Evolutionary conservation across 73 alveolate species (phyloP).

Genomic region (Paramecium pentaurelia): DNA sequence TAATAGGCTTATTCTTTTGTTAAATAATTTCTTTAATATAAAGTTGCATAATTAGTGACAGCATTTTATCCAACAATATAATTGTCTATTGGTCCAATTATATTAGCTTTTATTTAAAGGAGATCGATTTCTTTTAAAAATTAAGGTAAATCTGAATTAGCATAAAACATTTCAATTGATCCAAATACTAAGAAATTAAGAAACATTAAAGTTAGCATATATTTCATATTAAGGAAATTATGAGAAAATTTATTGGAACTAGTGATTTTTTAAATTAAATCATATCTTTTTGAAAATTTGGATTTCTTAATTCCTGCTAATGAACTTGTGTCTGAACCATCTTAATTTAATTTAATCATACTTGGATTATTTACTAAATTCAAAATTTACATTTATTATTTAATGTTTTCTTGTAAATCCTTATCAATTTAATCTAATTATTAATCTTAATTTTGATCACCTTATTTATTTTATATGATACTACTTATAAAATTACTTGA

Average conservation of each 20-base stretch:
- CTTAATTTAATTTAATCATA: not conserved
- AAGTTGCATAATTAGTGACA: not conserved
- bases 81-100: slow-evolving; percentile 25
- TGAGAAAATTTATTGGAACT: not conserved
- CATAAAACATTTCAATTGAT: not conserved
- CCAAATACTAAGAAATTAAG: not conserved
- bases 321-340: not conserved
- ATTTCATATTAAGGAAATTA: not conserved
- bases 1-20: not conserved
- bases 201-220: not conserved
- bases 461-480: not conserved
- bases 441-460: not conserved
- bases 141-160: not conserved
- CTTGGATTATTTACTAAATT: not conserved
- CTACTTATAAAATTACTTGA: not conserved
- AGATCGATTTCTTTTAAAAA: not conserved
- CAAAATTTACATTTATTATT: not conserved
- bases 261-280: not conserved
- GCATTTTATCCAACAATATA: not conserved
- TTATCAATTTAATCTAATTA: slow-evolving; percentile 28
- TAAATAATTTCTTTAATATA: not conserved
- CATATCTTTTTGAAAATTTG: not conserved
- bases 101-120: not conserved
- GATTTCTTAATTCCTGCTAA: not conserved
- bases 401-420: not conserved